phyloP scores from a whole-genome alignment of 306 rosid species.

The Pyrus bretschneideri region DNA sequence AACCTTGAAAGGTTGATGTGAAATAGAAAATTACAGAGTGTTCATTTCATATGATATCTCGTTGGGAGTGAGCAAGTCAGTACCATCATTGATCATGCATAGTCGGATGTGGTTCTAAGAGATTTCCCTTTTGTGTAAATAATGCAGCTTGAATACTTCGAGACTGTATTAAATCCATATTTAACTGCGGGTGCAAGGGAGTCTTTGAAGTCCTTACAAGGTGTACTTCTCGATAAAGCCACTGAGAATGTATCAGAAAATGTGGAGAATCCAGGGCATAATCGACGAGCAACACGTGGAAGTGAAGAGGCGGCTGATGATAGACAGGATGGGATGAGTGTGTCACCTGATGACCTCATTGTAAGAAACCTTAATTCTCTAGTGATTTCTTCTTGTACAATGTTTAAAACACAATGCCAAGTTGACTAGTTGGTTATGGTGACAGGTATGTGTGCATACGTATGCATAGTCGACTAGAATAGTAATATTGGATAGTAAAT shows the following conservation, averaged over 20 bases:
- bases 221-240: slow-evolving; percentile 88
- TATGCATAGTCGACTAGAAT: not conserved
- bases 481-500: not conserved
- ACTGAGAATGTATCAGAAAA: slow-evolving; percentile 66
- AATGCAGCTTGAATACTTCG: slow-evolving; percentile 94
- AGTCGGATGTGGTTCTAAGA: not conserved
- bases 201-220: slow-evolving; percentile 88
- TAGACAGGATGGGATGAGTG: slow-evolving; percentile 52
- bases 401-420: not conserved
- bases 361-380: slow-evolving; percentile 44
- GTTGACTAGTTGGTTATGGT: not conserved
- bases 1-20: not conserved
- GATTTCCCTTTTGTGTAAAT: slow-evolving; percentile 11
- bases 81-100: not conserved
- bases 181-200: slow-evolving; percentile 91
- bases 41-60: not conserved
- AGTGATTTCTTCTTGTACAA: slow-evolving; percentile 2
- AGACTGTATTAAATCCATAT: slow-evolving; percentile 86
- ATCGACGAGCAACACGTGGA: slow-evolving; percentile 91
- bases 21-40: not conserved
- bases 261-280: slow-evolving; percentile 80
- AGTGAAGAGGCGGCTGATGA: slow-evolving; percentile 93
- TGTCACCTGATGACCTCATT: slow-evolving; percentile 92
- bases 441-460: not conserved
- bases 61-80: not conserved